Percentiles rank a stretch among this genome's conserved stretches.
These are phyloP conservation scores for Mucor racemosus DNA, from an alignment of 371 early-diverging fungal species.

Conservation along the genomic window DNA sequence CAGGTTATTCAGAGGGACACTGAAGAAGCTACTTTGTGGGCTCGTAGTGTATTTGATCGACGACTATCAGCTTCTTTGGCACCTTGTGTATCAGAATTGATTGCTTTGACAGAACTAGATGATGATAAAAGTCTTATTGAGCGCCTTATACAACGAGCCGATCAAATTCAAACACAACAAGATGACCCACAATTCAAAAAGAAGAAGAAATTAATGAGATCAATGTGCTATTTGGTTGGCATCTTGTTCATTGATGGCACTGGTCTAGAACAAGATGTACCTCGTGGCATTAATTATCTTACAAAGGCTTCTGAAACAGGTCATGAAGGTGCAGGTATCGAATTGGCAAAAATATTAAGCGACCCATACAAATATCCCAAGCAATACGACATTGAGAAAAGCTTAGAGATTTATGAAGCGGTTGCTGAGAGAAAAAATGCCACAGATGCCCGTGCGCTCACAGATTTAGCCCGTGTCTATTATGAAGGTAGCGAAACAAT, in stretches of 20 bases:
- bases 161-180: constrained; percentile 11
- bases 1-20: constrained; percentile 15
- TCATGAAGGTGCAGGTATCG: constrained; percentile 42
- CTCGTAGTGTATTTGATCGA: constrained; percentile 51
- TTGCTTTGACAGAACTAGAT: constrained; percentile 14
- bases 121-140: constrained; percentile 24
- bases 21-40: constrained; percentile 50
- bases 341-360: constrained; percentile 44
- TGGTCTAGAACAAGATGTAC: constrained; percentile 33
- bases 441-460: constrained; percentile 43
- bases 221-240: constrained; percentile 39
- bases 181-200: constrained; percentile 17
- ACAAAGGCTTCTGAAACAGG: constrained; percentile 34
- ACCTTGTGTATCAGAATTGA: constrained; percentile 32
- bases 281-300: constrained; percentile 34
- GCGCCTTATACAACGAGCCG: constrained; percentile 23
- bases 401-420: constrained; percentile 38
- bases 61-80: constrained; percentile 41
- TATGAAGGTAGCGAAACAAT: constrained; percentile 48
- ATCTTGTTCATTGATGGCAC: constrained; percentile 43
- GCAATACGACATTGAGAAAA: constrained; percentile 41
- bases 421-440: constrained; percentile 26
- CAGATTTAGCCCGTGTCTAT: constrained; percentile 46
- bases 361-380: constrained; percentile 49
- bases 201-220: constrained; percentile 14